These are phyloP conservation scores for Penicillium janthinellum DNA, from an alignment of 2,329 filamentous ascomycete species.

Conservation along the genomic window DNA sequence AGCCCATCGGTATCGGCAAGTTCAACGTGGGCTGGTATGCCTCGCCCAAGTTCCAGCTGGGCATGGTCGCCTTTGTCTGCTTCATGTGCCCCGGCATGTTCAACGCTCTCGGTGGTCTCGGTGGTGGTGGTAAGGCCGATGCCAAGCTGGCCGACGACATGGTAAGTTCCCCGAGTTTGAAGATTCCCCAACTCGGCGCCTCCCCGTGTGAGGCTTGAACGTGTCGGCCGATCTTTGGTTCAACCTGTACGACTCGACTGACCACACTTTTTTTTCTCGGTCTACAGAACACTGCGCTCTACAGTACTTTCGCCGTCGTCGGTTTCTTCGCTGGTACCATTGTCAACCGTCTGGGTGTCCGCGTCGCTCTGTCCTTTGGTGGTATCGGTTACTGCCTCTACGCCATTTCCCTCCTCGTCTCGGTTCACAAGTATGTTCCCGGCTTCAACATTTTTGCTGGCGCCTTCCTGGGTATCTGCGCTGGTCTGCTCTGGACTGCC, in stretches of 20 bases:
- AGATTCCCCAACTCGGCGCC: neutral
- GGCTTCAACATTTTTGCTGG: constrained; percentile 52
- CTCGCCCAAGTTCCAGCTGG: constrained; percentile 68
- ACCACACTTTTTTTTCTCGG: neutral
- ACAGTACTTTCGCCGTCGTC: constrained; percentile 67
- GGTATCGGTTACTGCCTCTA: constrained; percentile 50
- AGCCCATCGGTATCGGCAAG: constrained; percentile 53
- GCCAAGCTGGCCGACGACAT: constrained; percentile 56
- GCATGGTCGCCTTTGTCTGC: constrained; percentile 66
- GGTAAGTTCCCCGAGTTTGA: constrained; percentile 20
- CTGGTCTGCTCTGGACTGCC: constrained; percentile 51
- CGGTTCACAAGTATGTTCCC: constrained; percentile 48
- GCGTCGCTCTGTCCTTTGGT: constrained; percentile 44
- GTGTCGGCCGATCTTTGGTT: neutral
- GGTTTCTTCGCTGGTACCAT: constrained; percentile 61
- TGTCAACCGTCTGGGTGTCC: constrained; percentile 45
- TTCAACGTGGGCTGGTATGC: constrained; percentile 64
- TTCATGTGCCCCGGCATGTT: constrained; percentile 70
- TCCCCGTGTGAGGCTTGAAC: neutral
- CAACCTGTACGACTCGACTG: neutral
- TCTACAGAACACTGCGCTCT: constrained; percentile 61
- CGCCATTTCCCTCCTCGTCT: constrained; percentile 38
- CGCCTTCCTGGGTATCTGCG: constrained; percentile 50
- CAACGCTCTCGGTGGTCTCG: constrained; percentile 62
- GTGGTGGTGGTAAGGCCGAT: constrained; percentile 60